Conservation (phyloP, 23 red algal genomes). For the Gracilaria domingensis region DNA sequence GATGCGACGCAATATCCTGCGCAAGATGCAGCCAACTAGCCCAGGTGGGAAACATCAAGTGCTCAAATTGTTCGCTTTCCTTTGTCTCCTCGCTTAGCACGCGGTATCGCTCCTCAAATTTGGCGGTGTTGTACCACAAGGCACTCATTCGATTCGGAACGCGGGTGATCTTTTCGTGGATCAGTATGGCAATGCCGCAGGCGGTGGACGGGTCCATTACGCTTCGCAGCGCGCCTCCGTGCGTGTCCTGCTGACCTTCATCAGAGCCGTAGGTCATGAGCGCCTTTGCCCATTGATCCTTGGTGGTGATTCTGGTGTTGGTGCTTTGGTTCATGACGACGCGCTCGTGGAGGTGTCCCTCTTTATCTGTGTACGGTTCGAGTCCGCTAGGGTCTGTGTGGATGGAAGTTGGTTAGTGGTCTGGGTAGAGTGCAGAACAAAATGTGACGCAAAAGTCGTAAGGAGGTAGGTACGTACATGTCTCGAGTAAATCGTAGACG, state of each 20-base stretch:
- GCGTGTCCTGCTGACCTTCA: constrained; percentile 50
- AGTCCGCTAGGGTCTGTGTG: constrained; percentile 7
- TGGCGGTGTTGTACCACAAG: constrained; percentile 35
- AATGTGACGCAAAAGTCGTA: neutral
- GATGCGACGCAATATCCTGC: constrained; percentile 46
- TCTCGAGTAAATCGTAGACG: neutral
- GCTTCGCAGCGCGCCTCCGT: neutral
- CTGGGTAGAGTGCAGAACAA: neutral
- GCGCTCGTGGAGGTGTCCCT: neutral
- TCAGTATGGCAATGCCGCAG: constrained; percentile 17
- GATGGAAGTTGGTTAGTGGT: neutral
- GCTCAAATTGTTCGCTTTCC: neutral
- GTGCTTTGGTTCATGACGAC: neutral
- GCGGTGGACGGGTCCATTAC: constrained; percentile 11
- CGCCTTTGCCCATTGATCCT: constrained; percentile 21
- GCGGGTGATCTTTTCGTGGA: constrained; percentile 21
- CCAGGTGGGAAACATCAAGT: constrained; percentile 38
- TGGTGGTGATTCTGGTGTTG: constrained; percentile 11
- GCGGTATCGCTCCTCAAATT: constrained; percentile 36
- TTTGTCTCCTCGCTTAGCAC: constrained; percentile 3
- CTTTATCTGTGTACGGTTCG: neutral
- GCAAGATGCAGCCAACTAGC: constrained; percentile 30
- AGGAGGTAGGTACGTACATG: neutral
- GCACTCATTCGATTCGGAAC: constrained; percentile 42
- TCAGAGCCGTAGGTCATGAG: constrained; percentile 23